Evolutionary conservation across 208 protist genomes (phyloP).

Genomic region (Paratrypanosoma confusum): DNA sequence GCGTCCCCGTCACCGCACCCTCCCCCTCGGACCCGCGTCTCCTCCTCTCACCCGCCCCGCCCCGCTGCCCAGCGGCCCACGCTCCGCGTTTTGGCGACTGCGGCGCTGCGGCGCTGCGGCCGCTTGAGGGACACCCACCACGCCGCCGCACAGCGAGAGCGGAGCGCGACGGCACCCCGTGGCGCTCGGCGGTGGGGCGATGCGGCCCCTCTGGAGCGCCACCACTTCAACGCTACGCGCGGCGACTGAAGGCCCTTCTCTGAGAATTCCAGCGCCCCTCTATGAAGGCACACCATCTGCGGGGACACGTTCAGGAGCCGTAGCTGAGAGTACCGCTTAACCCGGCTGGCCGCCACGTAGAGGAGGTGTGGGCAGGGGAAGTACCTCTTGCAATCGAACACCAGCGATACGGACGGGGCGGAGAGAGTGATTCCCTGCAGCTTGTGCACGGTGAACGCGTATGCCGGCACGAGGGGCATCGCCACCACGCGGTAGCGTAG

Average conservation of each 20-base stretch:
- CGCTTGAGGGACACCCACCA: too few species aligned
- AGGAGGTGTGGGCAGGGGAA: conserved; percentile 82
- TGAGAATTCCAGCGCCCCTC: conserved; percentile 46
- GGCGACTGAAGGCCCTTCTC: neutral
- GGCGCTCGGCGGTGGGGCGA: neutral
- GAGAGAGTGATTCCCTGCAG: conserved; percentile 77
- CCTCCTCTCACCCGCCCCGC: too few species aligned
- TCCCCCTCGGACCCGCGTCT: too few species aligned
- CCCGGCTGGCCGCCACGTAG: conserved; percentile 79
- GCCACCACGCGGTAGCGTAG: conserved; percentile 32
- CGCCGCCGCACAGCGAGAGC: too few species aligned
- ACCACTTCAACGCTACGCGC: neutral
- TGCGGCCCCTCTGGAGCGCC: neutral
- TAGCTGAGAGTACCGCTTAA: conserved; percentile 54
- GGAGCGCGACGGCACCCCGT: too few species aligned
- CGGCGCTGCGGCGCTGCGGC: too few species aligned
- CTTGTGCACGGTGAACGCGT: conserved; percentile 89
- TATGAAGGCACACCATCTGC: conserved; percentile 56
- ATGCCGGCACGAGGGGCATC: conserved; percentile 73
- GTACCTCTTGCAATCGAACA: conserved; percentile 61
- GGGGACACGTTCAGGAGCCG: conserved; percentile 65
- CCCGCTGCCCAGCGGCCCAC: too few species aligned
- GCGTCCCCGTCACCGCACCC: too few species aligned
- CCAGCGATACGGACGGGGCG: conserved; percentile 34
- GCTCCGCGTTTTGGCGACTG: too few species aligned